These are phyloP conservation scores for Kodamaea derodonti DNA, from an alignment of 1,139 yeast genomes.

Conservation along the genomic window DNA sequence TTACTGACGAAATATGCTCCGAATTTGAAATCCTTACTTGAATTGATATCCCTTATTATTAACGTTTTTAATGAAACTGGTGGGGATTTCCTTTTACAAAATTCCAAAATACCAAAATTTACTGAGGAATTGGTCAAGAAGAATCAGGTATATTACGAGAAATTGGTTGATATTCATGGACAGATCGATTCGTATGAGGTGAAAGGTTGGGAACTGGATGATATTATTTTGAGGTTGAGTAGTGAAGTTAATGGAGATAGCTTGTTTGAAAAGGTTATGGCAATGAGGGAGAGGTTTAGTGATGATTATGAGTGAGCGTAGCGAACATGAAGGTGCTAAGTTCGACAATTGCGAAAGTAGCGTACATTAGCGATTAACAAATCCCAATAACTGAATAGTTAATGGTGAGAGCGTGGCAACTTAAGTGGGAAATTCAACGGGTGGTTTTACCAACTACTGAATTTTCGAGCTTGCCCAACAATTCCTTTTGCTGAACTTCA, in stretches of 20 bases:
- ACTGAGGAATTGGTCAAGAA: conserved; percentile 22
- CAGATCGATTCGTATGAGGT: conserved; percentile 29
- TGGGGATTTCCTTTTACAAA: conserved; percentile 35
- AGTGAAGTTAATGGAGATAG: conserved; percentile 12
- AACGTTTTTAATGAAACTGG: conserved; percentile 33
- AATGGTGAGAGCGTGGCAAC: no score
- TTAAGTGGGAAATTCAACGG: no score
- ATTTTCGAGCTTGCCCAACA: no score
- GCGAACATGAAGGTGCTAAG: no score
- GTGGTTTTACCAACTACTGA: no score
- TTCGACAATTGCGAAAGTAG: no score
- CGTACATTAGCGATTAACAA: no score
- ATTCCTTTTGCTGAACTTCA: no score
- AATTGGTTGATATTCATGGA: conserved; percentile 20
- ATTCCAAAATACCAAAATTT: conserved; percentile 43
- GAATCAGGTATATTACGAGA: conserved; percentile 19
- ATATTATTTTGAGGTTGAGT: conserved; percentile 34
- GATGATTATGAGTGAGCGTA: conserved; percentile 28
- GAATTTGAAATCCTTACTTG: conserved; percentile 25
- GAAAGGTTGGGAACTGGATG: conserved; percentile 41
- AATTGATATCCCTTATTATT: conserved; percentile 26
- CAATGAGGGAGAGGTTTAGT: conserved; percentile 24
- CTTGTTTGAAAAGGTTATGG: conserved; percentile 23
- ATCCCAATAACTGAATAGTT: no score
- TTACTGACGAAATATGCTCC: conserved; percentile 23